Base-by-base conservation (phyloP, 257 asterid species). In the Plantago major region DNA sequence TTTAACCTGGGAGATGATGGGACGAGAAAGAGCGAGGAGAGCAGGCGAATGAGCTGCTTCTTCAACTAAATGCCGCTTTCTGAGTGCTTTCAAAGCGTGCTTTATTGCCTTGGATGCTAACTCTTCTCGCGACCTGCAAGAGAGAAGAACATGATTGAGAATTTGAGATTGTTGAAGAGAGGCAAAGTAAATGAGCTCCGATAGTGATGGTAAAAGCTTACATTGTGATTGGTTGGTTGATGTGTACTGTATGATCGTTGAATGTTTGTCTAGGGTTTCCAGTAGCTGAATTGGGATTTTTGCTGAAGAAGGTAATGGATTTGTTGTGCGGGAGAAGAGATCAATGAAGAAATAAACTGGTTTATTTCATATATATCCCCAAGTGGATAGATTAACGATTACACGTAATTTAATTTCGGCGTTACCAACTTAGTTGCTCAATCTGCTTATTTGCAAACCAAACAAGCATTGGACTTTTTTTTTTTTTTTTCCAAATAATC, bases 41-140 rank as follows among this genome's bases (percentile, higher is more conserved):
- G 98, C 95, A 28, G 95, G 96, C 22, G 94, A 73, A 79, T 91
- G 98, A 63, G 98, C 98, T 7, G 82, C 98, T 73, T 91, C 98
- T 76, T 91, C 98, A 11, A 79, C 74, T 37, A 84, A 84, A 84
- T 88, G 98, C 58, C 96, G 92, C 74, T 79, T 88, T 45, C 79
- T 84, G 67, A 88, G 82, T 30, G 95, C 88, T 72, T 73, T 82
- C 69, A 88, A 45, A 58, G 98, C 98, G 75, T 85, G 83, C 16
- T 79, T 78, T 63, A 91, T 81, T 37, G 95, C 94, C 63, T 67
- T 83, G 62, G 47, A 66, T 8, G 84, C 86, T 18, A 46, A 50
- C 53, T 78, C 89, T 55, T 74, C 92, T 46, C 66, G 82, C 47
- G 86, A 71, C 96, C 97, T 87, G 67, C 11, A 59, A 67, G 50